Evolutionary conservation across 768 basidiomycete genomes (phyloP), one percentile per base, ranked within the genome.

Genomic region (Russula brevipes): DNA sequence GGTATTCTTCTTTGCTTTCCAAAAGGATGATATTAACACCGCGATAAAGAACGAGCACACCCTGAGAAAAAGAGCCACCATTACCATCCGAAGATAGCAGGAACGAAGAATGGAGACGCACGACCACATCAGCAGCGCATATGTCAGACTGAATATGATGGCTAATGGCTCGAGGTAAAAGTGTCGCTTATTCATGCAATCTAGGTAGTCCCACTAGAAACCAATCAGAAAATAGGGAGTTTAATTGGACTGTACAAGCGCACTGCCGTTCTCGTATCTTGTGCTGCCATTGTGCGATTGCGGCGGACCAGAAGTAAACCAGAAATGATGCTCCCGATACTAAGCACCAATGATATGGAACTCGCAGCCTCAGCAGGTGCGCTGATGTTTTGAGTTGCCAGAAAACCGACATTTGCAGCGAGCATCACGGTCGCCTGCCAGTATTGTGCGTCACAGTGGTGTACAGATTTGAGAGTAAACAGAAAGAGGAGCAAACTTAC

Each of bases 101-200:
- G 11, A 33, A 33, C 17, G 30, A 19, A 39, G 11, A 17, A 38
- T 33, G 33, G 14, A n/a, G 7, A 77, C 83, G 72, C 67, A 84
- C 84, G 78, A 79, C 83, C 83, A 85, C 75, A 85, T 78, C 47
- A 85, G 73, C 24, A 85, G 72, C 1, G 82, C 80, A 59, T 82
- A 81, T 0, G 84, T 84, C 9, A 85, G 66, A 61, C 81, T 80
- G 61, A 83, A 83, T 58, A 83, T 67, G n/a, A 85, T 73, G 17
- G 82, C 81, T 4, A 85, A 74, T 1, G 70, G 78, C 67, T 85
- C 82, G 1, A 83, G 71, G 1, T 84, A 81, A 39, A 77, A 72
- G 1, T 49, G 69, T 10, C 61, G 36, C 4, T 74, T 69, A 31
- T 66, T 69, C 54, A 73, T 65, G 12, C 57, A 63, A 3, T 61